phyloP scores from a whole-genome alignment of 2,329 filamentous ascomycete species.

The Aspergillus felis region DNA sequence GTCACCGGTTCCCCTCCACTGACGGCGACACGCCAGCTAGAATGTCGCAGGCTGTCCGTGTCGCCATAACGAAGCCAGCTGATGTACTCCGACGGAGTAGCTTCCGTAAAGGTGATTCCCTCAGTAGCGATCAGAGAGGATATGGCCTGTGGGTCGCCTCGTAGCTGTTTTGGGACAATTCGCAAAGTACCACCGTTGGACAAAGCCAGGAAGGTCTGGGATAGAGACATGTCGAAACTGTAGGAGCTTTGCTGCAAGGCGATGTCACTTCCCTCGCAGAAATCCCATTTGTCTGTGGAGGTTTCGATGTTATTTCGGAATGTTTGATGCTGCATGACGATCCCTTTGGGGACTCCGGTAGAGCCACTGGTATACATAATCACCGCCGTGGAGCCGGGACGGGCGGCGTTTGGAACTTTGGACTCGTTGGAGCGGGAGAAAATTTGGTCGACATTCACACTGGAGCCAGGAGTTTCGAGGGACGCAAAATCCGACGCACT shows the following conservation, averaged over 20 bases:
- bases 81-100: constrained; percentile 15
- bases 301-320: constrained; percentile 1
- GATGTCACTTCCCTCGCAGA: neutral
- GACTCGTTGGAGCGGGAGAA: neutral
- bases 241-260: constrained; percentile 13
- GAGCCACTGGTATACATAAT: constrained; percentile 33
- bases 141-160: constrained; percentile 10
- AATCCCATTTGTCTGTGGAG: neutral
- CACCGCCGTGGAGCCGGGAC: constrained; percentile 25
- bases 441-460: neutral
- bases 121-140: constrained; percentile 3
- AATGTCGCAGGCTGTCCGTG: neutral
- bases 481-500: neutral
- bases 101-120: constrained; percentile 5
- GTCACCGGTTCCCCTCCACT: constrained; percentile 21
- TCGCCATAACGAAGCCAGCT: constrained; percentile 6
- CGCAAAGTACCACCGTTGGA: constrained; percentile 6
- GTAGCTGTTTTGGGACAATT: neutral
- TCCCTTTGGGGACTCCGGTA: constrained; percentile 40
- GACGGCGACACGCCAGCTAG: constrained; percentile 9
- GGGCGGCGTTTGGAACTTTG: neutral
- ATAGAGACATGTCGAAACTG: constrained; percentile 11
- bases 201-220: constrained; percentile 9
- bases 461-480: neutral
- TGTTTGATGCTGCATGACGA: constrained; percentile 27